Evolutionary conservation across 192 early-diverging fungal genomes (phyloP), one percentile per base, ranked within the genome.

Genomic region (Coemansia sp.): DNA sequence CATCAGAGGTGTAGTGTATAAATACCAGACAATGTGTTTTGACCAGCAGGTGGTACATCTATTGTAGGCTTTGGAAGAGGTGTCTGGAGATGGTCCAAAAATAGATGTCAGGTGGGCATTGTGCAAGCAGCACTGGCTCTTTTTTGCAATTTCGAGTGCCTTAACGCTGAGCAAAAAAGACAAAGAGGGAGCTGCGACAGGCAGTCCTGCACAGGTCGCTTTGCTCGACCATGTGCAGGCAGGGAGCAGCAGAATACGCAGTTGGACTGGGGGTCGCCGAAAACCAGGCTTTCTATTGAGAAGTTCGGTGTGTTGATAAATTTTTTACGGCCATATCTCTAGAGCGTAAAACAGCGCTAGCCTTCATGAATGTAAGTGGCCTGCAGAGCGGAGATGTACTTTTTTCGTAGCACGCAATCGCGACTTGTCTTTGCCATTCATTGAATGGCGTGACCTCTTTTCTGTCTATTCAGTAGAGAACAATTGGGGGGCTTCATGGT

Each of bases 1-100:
- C 52, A 55, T 8, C 31, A 14, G 3, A 55, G 52, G 52, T 55
- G 52, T 55, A 55, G 52, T 55, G 52, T 55, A 55, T n/a, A 55
- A 31, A 31, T 55, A 55, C 52, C 26, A 5, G 14, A 55, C 48
- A 52, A 52, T 52, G 26, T 26, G 25, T 47, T 47, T 47, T 47
- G 52, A 55, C 14, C 52, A 55, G 26, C 26, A 16, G 52, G 13
- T 55, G 28, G 13, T 52, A 26, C 25, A 28, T 55, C 13, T 55
- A 55, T 55, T 55, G 52, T 55, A 55, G 52, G 25, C n/a, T 26
- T 31, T 4, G 26, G 52, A 33, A 26, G 8, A 20, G 6, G 52
- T n/a, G 26, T 4, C 14, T 13, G 25, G 52, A 28, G 23, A 14
- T 31, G 26, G 25, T 55, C 52, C 52, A 55, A 55, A 55, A 55